A percentile compares a stretch with the other conserved stretches of the same genome.
Conservation (phyloP, 345 rosid genomes). For the Gossypium ekmanianum region DNA sequence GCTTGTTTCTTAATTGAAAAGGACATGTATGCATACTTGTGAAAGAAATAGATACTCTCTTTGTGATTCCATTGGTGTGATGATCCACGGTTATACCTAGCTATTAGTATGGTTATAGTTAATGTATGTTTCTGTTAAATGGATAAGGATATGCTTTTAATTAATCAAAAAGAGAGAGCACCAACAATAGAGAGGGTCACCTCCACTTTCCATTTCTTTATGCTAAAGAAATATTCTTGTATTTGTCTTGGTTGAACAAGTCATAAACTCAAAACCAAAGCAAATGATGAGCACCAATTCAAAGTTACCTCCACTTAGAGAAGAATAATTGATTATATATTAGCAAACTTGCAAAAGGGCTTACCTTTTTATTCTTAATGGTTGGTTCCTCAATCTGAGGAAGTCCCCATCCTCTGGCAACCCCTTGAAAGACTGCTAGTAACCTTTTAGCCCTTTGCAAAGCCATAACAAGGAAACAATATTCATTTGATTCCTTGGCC, state of each 20-base stretch:
- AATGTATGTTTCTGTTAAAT: too few relatives aligned
- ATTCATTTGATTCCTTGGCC: constrained; percentile 17
- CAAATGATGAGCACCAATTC: constrained; percentile 17
- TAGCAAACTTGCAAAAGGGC: constrained; percentile 4
- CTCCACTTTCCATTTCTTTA: too few relatives aligned
- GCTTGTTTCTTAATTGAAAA: neutral
- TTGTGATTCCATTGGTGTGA: too few relatives aligned
- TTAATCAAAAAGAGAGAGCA: too few relatives aligned
- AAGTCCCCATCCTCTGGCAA: constrained; percentile 23
- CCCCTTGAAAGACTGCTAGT: neutral
- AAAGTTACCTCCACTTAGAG: constrained; percentile 1
- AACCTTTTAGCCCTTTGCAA: neutral
- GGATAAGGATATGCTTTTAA: too few relatives aligned
- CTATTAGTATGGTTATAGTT: too few relatives aligned
- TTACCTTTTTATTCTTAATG: neutral
- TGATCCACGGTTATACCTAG: too few relatives aligned
- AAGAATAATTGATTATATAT: constrained; percentile 6
- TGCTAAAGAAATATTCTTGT: neutral
- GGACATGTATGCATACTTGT: too few relatives aligned
- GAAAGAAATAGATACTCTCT: too few relatives aligned
- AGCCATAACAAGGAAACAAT: neutral
- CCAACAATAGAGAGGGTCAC: too few relatives aligned
- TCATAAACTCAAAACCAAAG: constrained; percentile 14
- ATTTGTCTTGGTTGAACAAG: constrained; percentile 19
- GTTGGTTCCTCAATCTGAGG: constrained; percentile 52